Evolutionary conservation across 1,284 basidiomycete genomes (phyloP).

Genomic region (Cryptococcus depauperatus): DNA sequence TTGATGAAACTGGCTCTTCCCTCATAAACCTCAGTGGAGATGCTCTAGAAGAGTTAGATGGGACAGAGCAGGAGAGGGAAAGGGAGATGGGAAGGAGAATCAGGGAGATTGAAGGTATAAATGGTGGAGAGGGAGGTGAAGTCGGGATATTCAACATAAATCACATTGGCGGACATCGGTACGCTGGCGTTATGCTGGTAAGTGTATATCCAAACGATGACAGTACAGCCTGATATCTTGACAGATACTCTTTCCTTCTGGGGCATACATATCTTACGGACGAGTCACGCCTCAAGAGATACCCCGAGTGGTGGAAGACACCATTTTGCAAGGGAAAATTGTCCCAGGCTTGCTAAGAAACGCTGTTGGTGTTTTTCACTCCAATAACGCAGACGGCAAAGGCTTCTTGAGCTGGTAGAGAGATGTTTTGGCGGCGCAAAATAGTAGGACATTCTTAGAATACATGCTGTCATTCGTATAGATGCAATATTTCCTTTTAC

Average conservation of each 20-base stretch:
- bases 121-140: slow-evolving; percentile 46
- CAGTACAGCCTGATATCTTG: no score
- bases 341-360: slow-evolving; percentile 74
- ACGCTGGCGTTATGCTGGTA: slow-evolving; percentile 83
- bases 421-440: no score
- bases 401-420: slow-evolving; percentile 29
- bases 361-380: slow-evolving; percentile 58
- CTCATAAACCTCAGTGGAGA: slow-evolving; percentile 53
- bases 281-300: slow-evolving; percentile 82
- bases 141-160: slow-evolving; percentile 77
- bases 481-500: neutral
- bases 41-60: slow-evolving; percentile 53
- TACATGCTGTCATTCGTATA: neutral
- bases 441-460: no score
- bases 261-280: slow-evolving; percentile 83
- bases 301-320: slow-evolving; percentile 74
- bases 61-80: slow-evolving; percentile 46
- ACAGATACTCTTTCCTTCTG: slow-evolving; percentile 80
- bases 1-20: slow-evolving; percentile 41
- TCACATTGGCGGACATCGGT: slow-evolving; percentile 85
- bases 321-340: slow-evolving; percentile 71
- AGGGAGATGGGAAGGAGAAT: slow-evolving; percentile 50
- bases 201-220: slow-evolving; percentile 42
- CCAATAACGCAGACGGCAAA: slow-evolving; percentile 11
- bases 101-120: slow-evolving; percentile 44